Conservation (phyloP, 2,329 filamentous ascomycete genomes). For the Macroventuria anomochaeta region DNA sequence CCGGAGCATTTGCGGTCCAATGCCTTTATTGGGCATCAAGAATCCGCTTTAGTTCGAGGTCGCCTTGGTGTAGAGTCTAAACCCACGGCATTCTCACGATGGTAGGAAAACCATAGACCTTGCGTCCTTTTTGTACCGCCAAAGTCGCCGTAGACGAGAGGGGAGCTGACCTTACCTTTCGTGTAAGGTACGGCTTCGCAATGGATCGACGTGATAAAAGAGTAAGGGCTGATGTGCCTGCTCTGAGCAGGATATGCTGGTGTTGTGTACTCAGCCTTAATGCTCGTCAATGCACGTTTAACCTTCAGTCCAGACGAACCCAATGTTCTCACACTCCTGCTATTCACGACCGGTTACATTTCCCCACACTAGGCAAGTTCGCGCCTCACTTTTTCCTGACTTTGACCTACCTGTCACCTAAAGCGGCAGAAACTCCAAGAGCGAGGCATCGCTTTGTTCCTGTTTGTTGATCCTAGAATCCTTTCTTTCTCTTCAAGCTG, state of each 20-base stretch:
- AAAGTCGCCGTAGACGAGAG: not conserved
- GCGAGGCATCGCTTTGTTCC: not conserved
- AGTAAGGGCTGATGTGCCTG: too few species aligned
- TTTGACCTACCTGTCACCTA: not conserved
- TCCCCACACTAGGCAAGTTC: not conserved
- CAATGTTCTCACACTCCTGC: not conserved
- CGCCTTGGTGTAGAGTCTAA: not conserved
- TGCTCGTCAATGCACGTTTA: too few species aligned
- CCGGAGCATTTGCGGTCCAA: slow-evolving; percentile 6
- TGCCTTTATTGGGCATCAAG: slow-evolving; percentile 7
- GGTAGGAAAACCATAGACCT: not conserved
- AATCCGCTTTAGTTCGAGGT: not conserved
- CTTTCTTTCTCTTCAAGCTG: not conserved
- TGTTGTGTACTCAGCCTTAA: too few species aligned
- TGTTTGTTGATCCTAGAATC: not conserved
- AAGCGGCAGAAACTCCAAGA: not conserved
- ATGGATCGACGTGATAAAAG: too few species aligned
- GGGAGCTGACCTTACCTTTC: not conserved
- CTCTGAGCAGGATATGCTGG: too few species aligned
- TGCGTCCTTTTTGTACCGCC: not conserved
- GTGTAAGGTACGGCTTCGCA: too few species aligned
- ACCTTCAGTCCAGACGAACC: not conserved
- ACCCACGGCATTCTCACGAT: not conserved
- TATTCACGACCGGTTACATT: not conserved
- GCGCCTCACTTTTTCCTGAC: not conserved